Conservation (phyloP, 2,329 filamentous ascomycete species). For the Apiospora aurea region DNA sequence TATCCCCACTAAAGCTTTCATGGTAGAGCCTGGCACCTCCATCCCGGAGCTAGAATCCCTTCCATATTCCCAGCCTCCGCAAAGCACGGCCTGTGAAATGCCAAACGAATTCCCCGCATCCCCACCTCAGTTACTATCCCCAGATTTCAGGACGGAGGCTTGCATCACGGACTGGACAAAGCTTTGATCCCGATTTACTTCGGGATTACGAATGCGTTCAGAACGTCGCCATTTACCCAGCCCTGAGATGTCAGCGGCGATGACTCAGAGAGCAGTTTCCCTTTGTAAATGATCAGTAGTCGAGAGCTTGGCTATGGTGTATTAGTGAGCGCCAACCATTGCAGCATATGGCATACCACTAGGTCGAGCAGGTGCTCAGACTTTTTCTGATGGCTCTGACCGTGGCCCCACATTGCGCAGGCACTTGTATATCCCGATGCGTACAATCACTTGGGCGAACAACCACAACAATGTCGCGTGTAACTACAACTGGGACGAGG, state of each 20-base stretch:
- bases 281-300: background rate
- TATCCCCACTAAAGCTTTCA: background rate
- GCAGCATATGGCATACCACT: background rate
- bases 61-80: slow-evolving; percentile 1
- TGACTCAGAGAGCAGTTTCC: slow-evolving; percentile 1
- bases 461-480: background rate
- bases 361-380: slow-evolving; percentile 3
- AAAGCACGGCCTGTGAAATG: background rate
- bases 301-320: background rate
- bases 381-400: slow-evolving; percentile 10
- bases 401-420: background rate
- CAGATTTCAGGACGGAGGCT: background rate
- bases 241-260: background rate
- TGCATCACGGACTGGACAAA: slow-evolving; percentile 4
- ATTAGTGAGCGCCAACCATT: slow-evolving; percentile 17
- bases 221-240: background rate
- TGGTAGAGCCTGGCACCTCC: background rate
- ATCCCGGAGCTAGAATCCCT: slow-evolving; percentile 7
- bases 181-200: background rate
- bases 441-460: slow-evolving; percentile 1
- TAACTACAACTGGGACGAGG: slow-evolving; percentile 1
- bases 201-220: slow-evolving; percentile 6
- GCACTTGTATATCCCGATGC: slow-evolving; percentile 7
- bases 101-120: slow-evolving; percentile 3
- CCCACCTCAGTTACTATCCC: background rate